Percentiles rank a stretch among this genome's conserved stretches.
Conservation (phyloP, 1,139 yeast species). For the Kluyveromyces marxianus region DNA sequence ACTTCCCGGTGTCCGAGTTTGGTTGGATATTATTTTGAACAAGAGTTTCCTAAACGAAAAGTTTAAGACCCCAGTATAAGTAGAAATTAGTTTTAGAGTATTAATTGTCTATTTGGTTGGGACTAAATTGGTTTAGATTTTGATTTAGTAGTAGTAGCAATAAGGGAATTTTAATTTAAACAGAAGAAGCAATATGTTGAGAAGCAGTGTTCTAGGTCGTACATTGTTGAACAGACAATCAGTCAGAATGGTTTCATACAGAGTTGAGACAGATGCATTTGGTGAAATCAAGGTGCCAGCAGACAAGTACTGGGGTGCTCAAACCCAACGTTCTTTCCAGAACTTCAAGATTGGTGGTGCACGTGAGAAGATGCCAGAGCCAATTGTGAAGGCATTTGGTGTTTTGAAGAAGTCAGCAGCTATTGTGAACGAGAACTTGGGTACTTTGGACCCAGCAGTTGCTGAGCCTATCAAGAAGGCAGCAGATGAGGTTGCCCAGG, state of each 20-base stretch:
- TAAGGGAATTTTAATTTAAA: too few species aligned
- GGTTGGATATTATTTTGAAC: too few species aligned
- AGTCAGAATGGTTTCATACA: constrained; percentile 25
- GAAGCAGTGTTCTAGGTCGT: neutral
- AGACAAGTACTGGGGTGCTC: constrained; percentile 94
- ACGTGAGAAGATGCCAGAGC: constrained; percentile 85
- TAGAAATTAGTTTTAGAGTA: too few species aligned
- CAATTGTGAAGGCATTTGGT: constrained; percentile 88
- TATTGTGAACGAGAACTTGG: constrained; percentile 75
- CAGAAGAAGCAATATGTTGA: neutral
- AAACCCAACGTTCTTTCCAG: constrained; percentile 87
- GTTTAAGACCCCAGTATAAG: too few species aligned
- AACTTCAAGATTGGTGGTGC: constrained; percentile 95
- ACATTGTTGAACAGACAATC: neutral
- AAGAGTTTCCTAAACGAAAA: too few species aligned
- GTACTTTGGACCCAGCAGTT: constrained; percentile 73
- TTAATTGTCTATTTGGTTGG: too few species aligned
- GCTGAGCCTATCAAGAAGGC: constrained; percentile 85
- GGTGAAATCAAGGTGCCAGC: constrained; percentile 90
- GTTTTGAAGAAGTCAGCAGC: constrained; percentile 93
- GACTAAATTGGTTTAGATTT: too few species aligned
- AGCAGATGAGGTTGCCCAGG: constrained; percentile 89
- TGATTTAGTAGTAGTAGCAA: too few species aligned
- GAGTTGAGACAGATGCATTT: constrained; percentile 91
- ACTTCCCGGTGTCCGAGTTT: too few species aligned